Base-by-base conservation (phyloP, 805 yeast genomes). In the Hanseniaspora thailandica region DNA sequence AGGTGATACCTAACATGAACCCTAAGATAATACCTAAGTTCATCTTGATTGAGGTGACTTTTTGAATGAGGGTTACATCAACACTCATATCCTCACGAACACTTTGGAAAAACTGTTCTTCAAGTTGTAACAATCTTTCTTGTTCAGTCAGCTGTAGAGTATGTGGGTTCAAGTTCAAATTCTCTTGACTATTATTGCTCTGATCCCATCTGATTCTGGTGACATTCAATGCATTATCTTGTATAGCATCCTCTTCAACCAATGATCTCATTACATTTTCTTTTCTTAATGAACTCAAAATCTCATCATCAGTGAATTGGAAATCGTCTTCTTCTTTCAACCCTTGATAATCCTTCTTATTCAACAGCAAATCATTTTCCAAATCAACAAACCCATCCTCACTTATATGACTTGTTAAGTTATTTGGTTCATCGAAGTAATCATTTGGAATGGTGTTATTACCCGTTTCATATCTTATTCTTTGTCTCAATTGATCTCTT, bases 91-190 rank as follows among this genome's bases (percentile, higher is more conserved):
- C 74, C 17, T 66, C 76, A 54, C 75, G 75, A 4, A 77, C 84
- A 0, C 87, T 83, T 46, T 87, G 93, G 56, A 87, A 84, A 95
- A 96, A 88, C 54, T 86, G 73, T 59, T 87, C 96, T 63, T 87
- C 96, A 55, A 86, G 65, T 57, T 81, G 82, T 48, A 49, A 15
- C 1, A 49, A 23, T 43, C 54, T 33, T 35, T 49, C 54, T 30
- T 49, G 54, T n/a, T 43, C 46, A 26, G 43, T 43, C 4, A 35
- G 25, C 13, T 45, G 45, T 9, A 26, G 47, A 26, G 30, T 35
- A 45, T 38, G 34, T 19, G 19, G 25, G 13, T 28, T 38, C 8
- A 22, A n/a, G 12, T 28, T 43, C 25, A 40, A 25, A 20, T 40
- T 22, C 4, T 40, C 45, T 22, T 40, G 45, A 22, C 45, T 40